Base-by-base conservation (phyloP, 2,329 filamentous ascomycete species). In the Diaporthe capsici region DNA sequence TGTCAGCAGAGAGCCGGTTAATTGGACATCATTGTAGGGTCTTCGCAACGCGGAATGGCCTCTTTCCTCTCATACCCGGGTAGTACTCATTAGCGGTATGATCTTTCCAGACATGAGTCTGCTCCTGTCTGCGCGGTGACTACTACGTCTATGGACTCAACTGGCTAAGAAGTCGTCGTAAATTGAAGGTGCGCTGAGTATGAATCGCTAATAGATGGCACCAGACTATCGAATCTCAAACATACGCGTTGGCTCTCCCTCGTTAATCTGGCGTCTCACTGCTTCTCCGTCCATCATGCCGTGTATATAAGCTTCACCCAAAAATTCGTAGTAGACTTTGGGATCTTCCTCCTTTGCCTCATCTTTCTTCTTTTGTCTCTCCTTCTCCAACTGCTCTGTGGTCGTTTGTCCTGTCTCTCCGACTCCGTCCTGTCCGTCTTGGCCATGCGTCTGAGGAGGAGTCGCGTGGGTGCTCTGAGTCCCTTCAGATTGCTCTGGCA, bases 201-300 rank as follows among this genome's bases (percentile, higher is more conserved):
- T 28, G 2, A 22, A 57, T 2, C 15, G 8, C 31, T 12, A 15
- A 22, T 9, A 9, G 2, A 9, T 17, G 15, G 13, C 3, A 12
- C 28, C 15, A 44, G 4, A 12, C 60, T 63, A 65, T 4, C 77
- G 70, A 22, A 72, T 60, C 25, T 72, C 70, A 34, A 72, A 72
- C 39, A 60, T 42, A 37, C 57, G 70, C n/a, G 13, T 63, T 15
- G 39, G 60, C 17, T 44, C 28, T 2, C 37, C 39, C 53, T 73
- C 61, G 8, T 73, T 73, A 0, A 65, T 57, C 5, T 55, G 47
- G 3, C 28, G 49, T 17, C 57, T 71, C n/a, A 75, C 65, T 13
- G 79, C 78, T 47, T 78, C 79, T 12, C 79, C 77, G n/a, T 79
- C 78, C 79, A 80, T 80, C 75, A 79, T 78, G 3, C 79, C 77